Conservation (phyloP, 2,329 filamentous ascomycete genomes). For the Talaromyces islandicus region DNA sequence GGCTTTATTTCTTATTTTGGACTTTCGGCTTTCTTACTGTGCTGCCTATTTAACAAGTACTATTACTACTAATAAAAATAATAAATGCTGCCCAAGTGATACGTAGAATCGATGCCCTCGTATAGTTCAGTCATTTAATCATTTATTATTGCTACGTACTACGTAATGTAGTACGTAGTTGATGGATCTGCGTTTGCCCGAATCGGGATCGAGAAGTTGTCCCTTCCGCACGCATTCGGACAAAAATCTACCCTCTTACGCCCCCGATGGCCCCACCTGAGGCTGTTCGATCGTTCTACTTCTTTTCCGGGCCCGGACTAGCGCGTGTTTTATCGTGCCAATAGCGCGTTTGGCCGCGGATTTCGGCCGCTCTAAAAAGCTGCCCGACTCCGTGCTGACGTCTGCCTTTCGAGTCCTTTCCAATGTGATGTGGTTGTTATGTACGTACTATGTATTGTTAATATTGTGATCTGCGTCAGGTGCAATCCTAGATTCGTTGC, state of each 20-base stretch:
- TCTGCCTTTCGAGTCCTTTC: not conserved
- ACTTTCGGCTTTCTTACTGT: not conserved
- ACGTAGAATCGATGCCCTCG: too few relatives aligned
- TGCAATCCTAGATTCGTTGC: not conserved
- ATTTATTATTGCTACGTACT: too few relatives aligned
- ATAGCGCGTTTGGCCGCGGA: not conserved
- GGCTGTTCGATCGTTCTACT: not conserved
- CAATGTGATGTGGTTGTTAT: too few relatives aligned
- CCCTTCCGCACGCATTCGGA: too few relatives aligned
- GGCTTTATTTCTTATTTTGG: not conserved
- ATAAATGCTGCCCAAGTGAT: too few relatives aligned
- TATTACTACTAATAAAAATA: too few relatives aligned
- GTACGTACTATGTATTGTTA: too few relatives aligned
- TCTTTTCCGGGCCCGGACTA: not conserved
- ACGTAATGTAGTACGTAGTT: too few relatives aligned
- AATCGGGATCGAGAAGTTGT: not conserved
- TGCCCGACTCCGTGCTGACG: not conserved
- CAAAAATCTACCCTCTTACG: not conserved
- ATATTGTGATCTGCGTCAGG: not conserved
- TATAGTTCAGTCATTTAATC: too few relatives aligned
- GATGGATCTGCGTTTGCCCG: too few relatives aligned
- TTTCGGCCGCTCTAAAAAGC: not conserved
- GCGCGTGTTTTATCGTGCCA: not conserved
- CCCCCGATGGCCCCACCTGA: not conserved
- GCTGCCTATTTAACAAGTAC: not conserved